Base-by-base conservation (phyloP, 129 eudicot genomes). In the Smallanthus sonchifolius region DNA sequence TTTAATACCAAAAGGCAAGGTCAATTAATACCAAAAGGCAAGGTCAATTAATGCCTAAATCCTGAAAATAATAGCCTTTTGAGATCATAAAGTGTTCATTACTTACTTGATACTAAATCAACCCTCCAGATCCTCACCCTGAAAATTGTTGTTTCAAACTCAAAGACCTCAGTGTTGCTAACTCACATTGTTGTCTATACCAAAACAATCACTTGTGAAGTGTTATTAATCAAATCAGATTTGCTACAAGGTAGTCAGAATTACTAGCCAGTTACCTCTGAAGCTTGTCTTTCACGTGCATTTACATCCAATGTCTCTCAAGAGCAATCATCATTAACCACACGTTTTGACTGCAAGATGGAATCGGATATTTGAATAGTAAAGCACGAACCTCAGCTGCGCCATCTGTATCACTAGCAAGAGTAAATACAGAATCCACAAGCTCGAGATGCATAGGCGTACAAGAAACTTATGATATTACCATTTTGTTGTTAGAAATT, bases 401-500 rank as follows among this genome's bases (percentile, higher is more conserved):
- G 56, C 86, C 89, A 67, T 90, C 98, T 93, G 89, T 82, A 79
- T 73, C 67, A 73, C 73, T 40, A 38, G n/a, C 67, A 63, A 54
- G 62, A 73, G 32, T 70, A 70, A 78, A 52, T 17, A 72, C 75
- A 11, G 11, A 47, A 38, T 72, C 45, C 36, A 42, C 62, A 61
- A 70, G 49, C 19, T 38, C 42, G 28, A 43, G 45, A 38, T 70
- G 67, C 48, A 80, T 65, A 76, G 16, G 61, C 14, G 39, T 52
- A 82, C 73, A 81, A 47, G 77, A 17, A 47, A 54, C 47, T 37
- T 66, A 47, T 68, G 44, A 69, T 54, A 65, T 63, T 90, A 88
- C 98, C 97, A 54, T 71, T 84, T 67, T 80, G 72, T 76, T 90
- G 92, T 74, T 90, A 84, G 65, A 19, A 51, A 52, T 17, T 13